Evolutionary conservation across 306 rosid genomes (phyloP).

Genomic region (Adenanthera pavonina): DNA sequence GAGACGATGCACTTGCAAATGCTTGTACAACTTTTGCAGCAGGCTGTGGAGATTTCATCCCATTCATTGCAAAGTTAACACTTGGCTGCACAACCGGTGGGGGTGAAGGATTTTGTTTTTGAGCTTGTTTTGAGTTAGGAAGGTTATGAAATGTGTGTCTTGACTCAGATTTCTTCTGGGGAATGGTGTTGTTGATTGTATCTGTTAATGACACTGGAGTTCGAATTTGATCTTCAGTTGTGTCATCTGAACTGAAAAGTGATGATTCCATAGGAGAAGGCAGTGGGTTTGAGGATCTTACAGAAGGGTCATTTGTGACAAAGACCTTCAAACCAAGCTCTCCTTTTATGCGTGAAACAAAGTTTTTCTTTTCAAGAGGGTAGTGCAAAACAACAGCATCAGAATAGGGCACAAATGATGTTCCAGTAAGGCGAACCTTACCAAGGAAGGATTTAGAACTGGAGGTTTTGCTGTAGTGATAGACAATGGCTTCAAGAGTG

Average conservation of each 20-base stretch:
- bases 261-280: constrained; percentile 66
- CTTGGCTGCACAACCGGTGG: constrained; percentile 41
- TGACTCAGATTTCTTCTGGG: constrained; percentile 55
- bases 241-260: constrained; percentile 33
- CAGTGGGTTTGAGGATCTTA: constrained; percentile 71
- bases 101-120: constrained; percentile 42
- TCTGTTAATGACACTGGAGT: constrained; percentile 42
- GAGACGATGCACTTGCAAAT: constrained; percentile 52
- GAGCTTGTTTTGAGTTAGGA: constrained; percentile 51
- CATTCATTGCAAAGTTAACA: constrained; percentile 57
- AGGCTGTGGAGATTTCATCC: constrained; percentile 63
- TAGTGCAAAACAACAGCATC: constrained; percentile 87
- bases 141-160: constrained; percentile 66
- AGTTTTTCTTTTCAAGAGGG: constrained; percentile 71
- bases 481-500: constrained; percentile 67
- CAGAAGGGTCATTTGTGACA: constrained; percentile 70
- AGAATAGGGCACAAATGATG: constrained; percentile 82
- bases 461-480: constrained; percentile 51
- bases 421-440: constrained; percentile 73
- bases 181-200: constrained; percentile 43
- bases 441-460: constrained; percentile 62
- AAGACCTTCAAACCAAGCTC: constrained; percentile 95
- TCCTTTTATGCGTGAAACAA: constrained; percentile 73
- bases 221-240: constrained; percentile 44
- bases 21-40: constrained; percentile 50